A percentile compares a stretch with the other conserved stretches of the same genome.
These are phyloP conservation scores for Blumeria hordei DNA, from an alignment of 2,329 filamentous ascomycete species.

Conservation along the genomic window DNA sequence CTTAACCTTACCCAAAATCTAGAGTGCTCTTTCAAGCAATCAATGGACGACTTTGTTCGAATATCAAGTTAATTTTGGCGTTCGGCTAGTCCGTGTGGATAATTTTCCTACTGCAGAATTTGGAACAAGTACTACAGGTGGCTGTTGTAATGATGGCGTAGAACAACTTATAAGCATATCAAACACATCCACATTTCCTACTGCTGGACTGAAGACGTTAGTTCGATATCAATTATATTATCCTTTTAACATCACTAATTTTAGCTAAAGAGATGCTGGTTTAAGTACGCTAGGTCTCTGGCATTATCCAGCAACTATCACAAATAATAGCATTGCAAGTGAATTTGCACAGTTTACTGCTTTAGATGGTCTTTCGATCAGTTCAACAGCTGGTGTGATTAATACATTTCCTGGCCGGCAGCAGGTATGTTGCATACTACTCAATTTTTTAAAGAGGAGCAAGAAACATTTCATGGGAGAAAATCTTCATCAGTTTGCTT, in stretches of 20 bases:
- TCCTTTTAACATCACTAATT: not conserved
- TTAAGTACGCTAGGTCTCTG: constrained; percentile 27
- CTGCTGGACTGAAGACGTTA: constrained; percentile 25
- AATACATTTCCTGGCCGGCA: constrained; percentile 30
- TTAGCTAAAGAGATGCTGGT: constrained; percentile 15
- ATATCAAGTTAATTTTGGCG: constrained; percentile 32
- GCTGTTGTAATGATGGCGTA: constrained; percentile 23
- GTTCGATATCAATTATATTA: constrained; percentile 1
- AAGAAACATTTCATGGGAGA: no score
- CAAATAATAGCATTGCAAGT: constrained; percentile 26
- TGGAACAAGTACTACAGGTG: constrained; percentile 16
- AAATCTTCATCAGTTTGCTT: no score
- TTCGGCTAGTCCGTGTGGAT: constrained; percentile 35
- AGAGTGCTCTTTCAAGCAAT: constrained; percentile 21
- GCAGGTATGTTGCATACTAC: constrained; percentile 16
- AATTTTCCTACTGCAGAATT: constrained; percentile 27
- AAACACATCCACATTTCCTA: constrained; percentile 27
- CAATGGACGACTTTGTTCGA: constrained; percentile 31
- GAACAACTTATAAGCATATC: constrained; percentile 29
- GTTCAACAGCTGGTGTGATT: constrained; percentile 30
- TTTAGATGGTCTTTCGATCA: constrained; percentile 17
- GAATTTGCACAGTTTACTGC: constrained; percentile 27
- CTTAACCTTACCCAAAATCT: not conserved
- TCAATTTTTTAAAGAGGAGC: not conserved
- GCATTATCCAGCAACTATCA: constrained; percentile 33